phyloP scores from a whole-genome alignment of 2,329 filamentous ascomycete species.

The Colletotrichum lindemuthianum region DNA sequence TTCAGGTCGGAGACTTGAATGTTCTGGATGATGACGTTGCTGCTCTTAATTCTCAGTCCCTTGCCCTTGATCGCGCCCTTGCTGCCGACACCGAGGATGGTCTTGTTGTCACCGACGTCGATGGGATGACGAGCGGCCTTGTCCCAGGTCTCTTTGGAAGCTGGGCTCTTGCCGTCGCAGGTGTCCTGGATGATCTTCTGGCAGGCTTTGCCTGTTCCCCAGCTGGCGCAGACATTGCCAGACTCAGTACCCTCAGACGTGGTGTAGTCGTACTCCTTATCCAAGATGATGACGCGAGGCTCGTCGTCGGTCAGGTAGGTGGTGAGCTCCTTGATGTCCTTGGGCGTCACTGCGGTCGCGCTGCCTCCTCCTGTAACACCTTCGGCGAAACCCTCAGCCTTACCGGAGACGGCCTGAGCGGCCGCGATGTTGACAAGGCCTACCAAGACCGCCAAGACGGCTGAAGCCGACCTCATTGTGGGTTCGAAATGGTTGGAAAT shows the following conservation, averaged over 20 bases:
- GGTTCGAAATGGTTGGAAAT: neutral
- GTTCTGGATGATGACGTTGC: constrained; percentile 35
- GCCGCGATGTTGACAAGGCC: constrained; percentile 14
- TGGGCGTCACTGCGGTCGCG: constrained; percentile 54
- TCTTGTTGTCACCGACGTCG: constrained; percentile 29
- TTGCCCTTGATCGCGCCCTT: constrained; percentile 31
- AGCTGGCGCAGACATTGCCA: constrained; percentile 42
- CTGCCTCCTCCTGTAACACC: constrained; percentile 63
- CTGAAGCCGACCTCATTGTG: constrained; percentile 26
- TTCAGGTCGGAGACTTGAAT: constrained; percentile 28
- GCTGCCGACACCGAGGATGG: constrained; percentile 27
- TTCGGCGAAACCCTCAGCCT: constrained; percentile 44
- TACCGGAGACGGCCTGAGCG: constrained; percentile 39
- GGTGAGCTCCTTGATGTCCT: constrained; percentile 55
- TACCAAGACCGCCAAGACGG: constrained; percentile 30
- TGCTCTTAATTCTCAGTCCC: constrained; percentile 25
- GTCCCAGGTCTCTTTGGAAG: constrained; percentile 23
- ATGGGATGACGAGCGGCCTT: constrained; percentile 30
- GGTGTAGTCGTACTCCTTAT: constrained; percentile 44
- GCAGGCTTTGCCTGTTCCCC: constrained; percentile 36
- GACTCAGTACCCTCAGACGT: constrained; percentile 38
- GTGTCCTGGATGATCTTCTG: constrained; percentile 37
- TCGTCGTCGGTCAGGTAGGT: constrained; percentile 37
- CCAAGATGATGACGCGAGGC: constrained; percentile 40
- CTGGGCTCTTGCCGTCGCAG: constrained; percentile 4